Evolutionary conservation across 2,329 filamentous ascomycete genomes (phyloP).

Genomic region (Exophiala phaeomuriformis): DNA sequence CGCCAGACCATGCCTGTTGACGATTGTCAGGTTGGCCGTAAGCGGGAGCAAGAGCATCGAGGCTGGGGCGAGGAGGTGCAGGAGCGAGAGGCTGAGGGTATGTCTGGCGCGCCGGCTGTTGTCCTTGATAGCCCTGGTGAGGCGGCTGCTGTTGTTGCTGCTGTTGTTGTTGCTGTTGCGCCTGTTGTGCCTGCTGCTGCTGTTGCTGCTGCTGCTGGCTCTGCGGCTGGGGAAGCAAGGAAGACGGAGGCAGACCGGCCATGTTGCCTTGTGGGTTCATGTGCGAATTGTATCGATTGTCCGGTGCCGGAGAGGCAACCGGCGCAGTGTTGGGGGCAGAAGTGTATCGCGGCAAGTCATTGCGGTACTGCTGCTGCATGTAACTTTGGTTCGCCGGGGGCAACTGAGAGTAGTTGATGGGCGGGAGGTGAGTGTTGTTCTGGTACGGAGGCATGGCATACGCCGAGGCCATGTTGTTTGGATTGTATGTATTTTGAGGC

Average conservation of each 20-base stretch:
- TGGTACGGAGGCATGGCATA: slow-evolving; percentile 42
- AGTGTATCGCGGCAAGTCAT: slow-evolving; percentile 31
- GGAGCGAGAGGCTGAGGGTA: slow-evolving; percentile 72
- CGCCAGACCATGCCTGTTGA: slow-evolving; percentile 33
- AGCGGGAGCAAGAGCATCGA: slow-evolving; percentile 61
- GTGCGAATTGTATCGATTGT: slow-evolving; percentile 24
- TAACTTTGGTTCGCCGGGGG: slow-evolving; percentile 33
- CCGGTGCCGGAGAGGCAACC: slow-evolving; percentile 25
- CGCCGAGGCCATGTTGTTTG: slow-evolving; percentile 34
- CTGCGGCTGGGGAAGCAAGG: slow-evolving; percentile 38
- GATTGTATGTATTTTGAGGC: slow-evolving; percentile 37
- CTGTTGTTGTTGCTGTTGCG: slow-evolving; percentile 32
- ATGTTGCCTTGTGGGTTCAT: slow-evolving; percentile 39
- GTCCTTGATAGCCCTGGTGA: slow-evolving; percentile 35
- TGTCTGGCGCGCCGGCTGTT: slow-evolving; percentile 58
- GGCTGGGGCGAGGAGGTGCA: slow-evolving; percentile 53
- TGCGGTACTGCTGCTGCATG: slow-evolving; percentile 26
- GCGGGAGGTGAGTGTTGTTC: slow-evolving; percentile 42
- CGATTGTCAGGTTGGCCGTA: slow-evolving; percentile 50
- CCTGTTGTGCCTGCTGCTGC: background rate
- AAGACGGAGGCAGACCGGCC: slow-evolving; percentile 38
- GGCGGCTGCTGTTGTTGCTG: slow-evolving; percentile 37
- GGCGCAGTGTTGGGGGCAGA: slow-evolving; percentile 37
- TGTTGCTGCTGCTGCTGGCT: slow-evolving; percentile 29
- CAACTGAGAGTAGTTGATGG: slow-evolving; percentile 41